These are phyloP conservation scores for Phytophthora cajani DNA, from an alignment of 352 stramenopile genomes.

Conservation along the genomic window DNA sequence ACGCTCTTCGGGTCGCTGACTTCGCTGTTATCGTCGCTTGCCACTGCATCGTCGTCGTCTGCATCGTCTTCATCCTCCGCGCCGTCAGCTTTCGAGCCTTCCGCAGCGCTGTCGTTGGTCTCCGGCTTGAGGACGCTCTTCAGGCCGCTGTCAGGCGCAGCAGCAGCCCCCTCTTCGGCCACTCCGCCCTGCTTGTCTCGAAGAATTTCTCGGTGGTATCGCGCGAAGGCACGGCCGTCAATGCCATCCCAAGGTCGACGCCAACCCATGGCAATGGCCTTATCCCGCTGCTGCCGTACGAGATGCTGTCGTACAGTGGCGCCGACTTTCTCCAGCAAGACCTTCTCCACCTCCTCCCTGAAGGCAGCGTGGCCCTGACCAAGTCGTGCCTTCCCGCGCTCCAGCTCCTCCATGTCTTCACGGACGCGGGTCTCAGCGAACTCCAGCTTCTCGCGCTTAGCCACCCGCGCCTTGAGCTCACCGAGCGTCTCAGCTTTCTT, in stretches of 20 bases:
- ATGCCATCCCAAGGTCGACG: constrained; percentile 75
- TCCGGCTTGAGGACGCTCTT: constrained; percentile 16
- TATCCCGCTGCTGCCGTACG: constrained; percentile 66
- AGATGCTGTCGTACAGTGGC: constrained; percentile 58
- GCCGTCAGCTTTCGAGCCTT: constrained; percentile 27
- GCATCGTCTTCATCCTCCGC: constrained; percentile 17
- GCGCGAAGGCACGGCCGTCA: constrained; percentile 63
- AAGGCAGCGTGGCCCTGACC: constrained; percentile 63
- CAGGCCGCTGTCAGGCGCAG: constrained; percentile 6
- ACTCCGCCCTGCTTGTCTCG: constrained; percentile 43
- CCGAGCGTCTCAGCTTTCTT: constrained; percentile 33
- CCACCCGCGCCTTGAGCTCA: constrained; percentile 47
- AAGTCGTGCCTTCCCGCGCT: constrained; percentile 50
- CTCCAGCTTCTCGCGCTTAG: constrained; percentile 45
- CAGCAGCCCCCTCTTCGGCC: constrained; percentile 19
- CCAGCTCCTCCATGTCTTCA: constrained; percentile 50
- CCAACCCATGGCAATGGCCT: constrained; percentile 61
- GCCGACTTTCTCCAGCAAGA: constrained; percentile 61
- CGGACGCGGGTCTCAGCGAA: constrained; percentile 48
- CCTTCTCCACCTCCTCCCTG: constrained; percentile 61
- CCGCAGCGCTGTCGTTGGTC: constrained; percentile 14
- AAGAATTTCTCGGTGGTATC: constrained; percentile 59
- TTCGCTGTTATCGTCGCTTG: constrained; percentile 67
- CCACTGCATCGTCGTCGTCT: constrained; percentile 17
- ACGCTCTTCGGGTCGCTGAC: constrained; percentile 15